Evolutionary conservation across 2,329 filamentous ascomycete species (phyloP), one percentile per base, ranked within the genome.

Genomic region (Fusarium sublunatum): DNA sequence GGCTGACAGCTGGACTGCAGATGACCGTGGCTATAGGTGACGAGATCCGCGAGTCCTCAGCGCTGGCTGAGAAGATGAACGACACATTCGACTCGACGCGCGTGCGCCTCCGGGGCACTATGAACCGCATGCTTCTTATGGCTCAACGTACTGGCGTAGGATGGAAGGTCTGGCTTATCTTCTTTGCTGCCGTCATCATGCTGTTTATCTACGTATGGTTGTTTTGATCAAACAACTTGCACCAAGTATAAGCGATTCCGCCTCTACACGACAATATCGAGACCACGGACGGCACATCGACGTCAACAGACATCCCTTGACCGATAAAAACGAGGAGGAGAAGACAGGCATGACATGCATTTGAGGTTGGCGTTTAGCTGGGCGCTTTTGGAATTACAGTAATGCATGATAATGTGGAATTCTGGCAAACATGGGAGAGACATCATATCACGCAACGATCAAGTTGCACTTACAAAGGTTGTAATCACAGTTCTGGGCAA

Each of bases 81-180:
- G 92, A 97, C 73, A 86, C 88, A 6, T 99, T 98, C 74, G 94
- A 98, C 75, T 88, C 86, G 70, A 96, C 94, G 49, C 83, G 93
- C 31, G 79, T 93, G 48, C 86, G 91, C 64, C 81, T 99, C 61
- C 86, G 89, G 40, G 93, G 94, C 50, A 98, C 96, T 15, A 98
- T 99, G 95, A 97, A 92, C 75, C 84, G 93, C 57, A 99, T 99
- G 95, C 79, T 98, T 66, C 75, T 94, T 50, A 99, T 99, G 95
- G 95, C 95, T 5, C 87, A 98, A 79, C 85, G 88, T 71, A 96
- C 93, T 3, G 95, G 95, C n/a, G 89, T 99, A 9, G 90, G 93
- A 72, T 99, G 95, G 95, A 94, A 87, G 78, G 91, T 93, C 54
- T 99, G 95, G 95, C 76, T 97, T 47, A 83, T 82, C 39, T 99